Percentiles rank a stretch among this genome's conserved stretches.
phyloP scores from a whole-genome alignment of 352 stramenopile species.

The Globisporangium sylvaticum region DNA sequence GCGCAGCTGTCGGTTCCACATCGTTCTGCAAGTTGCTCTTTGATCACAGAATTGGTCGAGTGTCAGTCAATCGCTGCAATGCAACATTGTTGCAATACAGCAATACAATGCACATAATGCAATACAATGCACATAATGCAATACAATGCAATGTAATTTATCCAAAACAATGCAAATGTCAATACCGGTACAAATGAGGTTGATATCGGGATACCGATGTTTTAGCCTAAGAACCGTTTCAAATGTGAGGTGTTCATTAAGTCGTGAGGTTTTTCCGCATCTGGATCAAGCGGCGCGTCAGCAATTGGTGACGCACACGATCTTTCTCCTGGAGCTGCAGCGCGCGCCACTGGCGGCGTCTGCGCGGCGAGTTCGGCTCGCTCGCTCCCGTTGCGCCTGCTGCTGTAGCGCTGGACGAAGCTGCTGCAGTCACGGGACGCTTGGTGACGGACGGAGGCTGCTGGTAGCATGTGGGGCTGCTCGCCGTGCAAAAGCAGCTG shows the following conservation, averaged over 20 bases:
- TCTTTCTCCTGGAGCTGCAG: constrained; percentile 69
- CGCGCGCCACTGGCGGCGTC: constrained; percentile 41
- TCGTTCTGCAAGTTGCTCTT: constrained; percentile 15
- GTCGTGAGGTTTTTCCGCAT: too few relatives aligned
- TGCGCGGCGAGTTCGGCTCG: constrained; percentile 15
- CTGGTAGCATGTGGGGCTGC: background rate
- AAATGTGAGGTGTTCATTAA: too few relatives aligned
- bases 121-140: too few relatives aligned
- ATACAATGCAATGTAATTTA: too few relatives aligned
- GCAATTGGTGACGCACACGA: constrained; percentile 41
- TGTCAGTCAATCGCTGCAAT: background rate
- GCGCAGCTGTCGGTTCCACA: constrained; percentile 53
- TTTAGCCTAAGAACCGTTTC: too few relatives aligned
- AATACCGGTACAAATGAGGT: too few relatives aligned
- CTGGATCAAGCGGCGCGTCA: constrained; percentile 38
- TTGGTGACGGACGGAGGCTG: background rate
- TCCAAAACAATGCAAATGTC: too few relatives aligned
- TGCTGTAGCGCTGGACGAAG: background rate
- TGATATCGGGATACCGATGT: too few relatives aligned
- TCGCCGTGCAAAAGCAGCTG: constrained; percentile 9
- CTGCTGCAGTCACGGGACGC: background rate
- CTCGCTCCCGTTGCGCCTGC: background rate
- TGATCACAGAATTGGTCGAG: background rate
- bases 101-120: too few relatives aligned
- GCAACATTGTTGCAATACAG: background rate